Base-by-base conservation (phyloP, 2,329 filamentous ascomycete genomes). In the Colletotrichum simmondsii region DNA sequence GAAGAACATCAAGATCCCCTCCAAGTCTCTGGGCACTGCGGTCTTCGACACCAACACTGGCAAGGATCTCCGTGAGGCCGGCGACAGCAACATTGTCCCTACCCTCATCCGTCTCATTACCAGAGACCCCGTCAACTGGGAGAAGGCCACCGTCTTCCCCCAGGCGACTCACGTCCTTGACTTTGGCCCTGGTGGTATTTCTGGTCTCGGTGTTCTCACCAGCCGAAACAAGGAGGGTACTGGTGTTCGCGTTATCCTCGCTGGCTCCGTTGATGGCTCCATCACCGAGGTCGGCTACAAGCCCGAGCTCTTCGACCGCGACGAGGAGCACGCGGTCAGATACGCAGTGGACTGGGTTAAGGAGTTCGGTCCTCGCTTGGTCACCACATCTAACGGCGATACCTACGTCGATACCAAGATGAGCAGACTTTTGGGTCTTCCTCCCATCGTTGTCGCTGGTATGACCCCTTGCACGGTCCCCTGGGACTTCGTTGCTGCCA, bases 201-300 rank as follows among this genome's bases (percentile, higher is more conserved):
- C 97, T 28, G 97, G 97, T 75, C 92, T 99, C 26, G 97, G 97
- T 80, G 94, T 97, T 58, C 87, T 99, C 75, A 99, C 97, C 71
- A 98, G 97, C 88, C 94, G 97, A 78, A 99, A 98, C 89, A 99
- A 99, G 87, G 97, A 99, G 83, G 97, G 97, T 75, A 98, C 95
- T 71, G 97, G 97, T 79, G 97, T 99, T 46, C 95, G 96, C 74
- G 95, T 99, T 76, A 98, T 99, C 76, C 89, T 99, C 71, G 97
- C 95, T 56, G 97, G 97, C 75, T 90, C 95, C n/a, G 93, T 99
- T 78, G 94, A 96, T 78, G 96, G 96, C 64, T 95, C 95, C 24
- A 93, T 97, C 72, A 88, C 90, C 37, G 97, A 98, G 83, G 93
- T 99, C 74, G 97, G 97, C 68, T 99, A 98, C 88, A 99, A 99